Evolutionary conservation across 208 protist genomes (phyloP).

Genomic region (Leishmania gerbilli): DNA sequence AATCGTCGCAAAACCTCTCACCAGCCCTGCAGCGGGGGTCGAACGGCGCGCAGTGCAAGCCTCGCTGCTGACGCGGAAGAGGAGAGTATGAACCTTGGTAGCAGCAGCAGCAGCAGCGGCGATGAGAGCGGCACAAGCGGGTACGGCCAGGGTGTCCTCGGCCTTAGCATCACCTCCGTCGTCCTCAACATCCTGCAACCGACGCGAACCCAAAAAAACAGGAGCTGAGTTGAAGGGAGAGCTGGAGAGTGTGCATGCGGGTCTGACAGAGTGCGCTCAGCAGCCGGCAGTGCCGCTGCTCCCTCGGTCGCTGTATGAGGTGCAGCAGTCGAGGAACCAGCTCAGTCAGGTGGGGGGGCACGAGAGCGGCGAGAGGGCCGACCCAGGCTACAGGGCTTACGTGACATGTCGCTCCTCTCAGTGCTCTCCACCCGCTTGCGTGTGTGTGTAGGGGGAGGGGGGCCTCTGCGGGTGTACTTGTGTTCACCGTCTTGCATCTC

Average conservation of each 20-base stretch:
- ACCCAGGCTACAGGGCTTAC: neutral
- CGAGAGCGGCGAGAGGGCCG: neutral
- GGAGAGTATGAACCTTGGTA: slow-evolving; percentile 4
- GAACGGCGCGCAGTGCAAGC: neutral
- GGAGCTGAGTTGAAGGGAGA: neutral
- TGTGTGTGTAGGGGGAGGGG: slow-evolving; percentile 7
- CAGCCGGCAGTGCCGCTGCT: neutral
- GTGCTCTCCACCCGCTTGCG: neutral
- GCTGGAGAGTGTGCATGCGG: neutral
- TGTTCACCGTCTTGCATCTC: neutral
- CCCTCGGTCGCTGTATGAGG: neutral
- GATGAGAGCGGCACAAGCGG: neutral
- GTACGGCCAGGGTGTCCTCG: neutral
- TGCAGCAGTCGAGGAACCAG: neutral
- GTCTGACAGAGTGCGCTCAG: neutral
- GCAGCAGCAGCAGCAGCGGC: slow-evolving; percentile 12
- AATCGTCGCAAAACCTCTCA: neutral
- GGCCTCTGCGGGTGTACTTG: neutral
- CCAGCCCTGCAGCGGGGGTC: neutral
- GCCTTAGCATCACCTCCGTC: slow-evolving; percentile 21
- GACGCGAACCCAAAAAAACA: slow-evolving; percentile 3
- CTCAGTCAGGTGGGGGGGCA: neutral
- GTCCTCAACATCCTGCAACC: slow-evolving; percentile 19
- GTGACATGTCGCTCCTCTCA: neutral
- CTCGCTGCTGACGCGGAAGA: neutral